Evolutionary conservation across 106 monocot species (phyloP).

Genomic region (Agapanthus africanus): DNA sequence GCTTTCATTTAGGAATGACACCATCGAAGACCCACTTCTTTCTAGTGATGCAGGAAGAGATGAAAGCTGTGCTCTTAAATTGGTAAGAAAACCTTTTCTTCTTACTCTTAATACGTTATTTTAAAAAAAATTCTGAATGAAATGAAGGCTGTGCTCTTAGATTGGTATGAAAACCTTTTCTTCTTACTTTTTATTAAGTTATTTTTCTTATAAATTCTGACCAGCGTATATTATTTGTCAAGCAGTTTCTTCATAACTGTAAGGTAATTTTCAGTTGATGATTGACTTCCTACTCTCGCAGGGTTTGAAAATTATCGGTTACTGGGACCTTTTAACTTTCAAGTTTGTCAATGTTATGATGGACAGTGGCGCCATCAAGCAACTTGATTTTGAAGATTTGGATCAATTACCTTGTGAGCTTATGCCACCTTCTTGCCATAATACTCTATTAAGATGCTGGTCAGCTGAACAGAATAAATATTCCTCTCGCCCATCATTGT

Average conservation of each 20-base stretch:
- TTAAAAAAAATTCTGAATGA: no score
- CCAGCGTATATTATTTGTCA: neutral
- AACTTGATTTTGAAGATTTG: slow-evolving; percentile 55
- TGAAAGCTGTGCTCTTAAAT: slow-evolving; percentile 3
- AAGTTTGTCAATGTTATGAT: slow-evolving; percentile 41
- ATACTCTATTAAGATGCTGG: slow-evolving; percentile 33
- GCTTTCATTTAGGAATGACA: slow-evolving; percentile 13
- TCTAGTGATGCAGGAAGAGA: slow-evolving; percentile 1
- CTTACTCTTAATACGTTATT: neutral
- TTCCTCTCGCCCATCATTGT: slow-evolving; percentile 19
- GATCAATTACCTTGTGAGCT: slow-evolving; percentile 38
- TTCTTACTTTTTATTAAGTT: neutral
- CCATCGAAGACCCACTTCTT: slow-evolving; percentile 22
- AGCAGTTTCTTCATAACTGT: neutral
- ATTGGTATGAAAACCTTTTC: neutral
- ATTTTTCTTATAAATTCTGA: neutral
- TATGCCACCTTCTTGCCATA: slow-evolving; percentile 32
- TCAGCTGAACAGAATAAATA: slow-evolving; percentile 20
- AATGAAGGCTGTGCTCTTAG: neutral
- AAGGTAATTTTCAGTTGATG: neutral
- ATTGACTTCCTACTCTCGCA: slow-evolving; percentile 10
- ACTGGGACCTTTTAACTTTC: slow-evolving; percentile 40
- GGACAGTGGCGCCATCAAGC: slow-evolving; percentile 37
- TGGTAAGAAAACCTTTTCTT: neutral
- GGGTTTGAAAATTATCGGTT: slow-evolving; percentile 17